Evolutionary conservation across 2,329 filamentous ascomycete genomes (phyloP).

Genomic region (Penicillium glabrum): DNA sequence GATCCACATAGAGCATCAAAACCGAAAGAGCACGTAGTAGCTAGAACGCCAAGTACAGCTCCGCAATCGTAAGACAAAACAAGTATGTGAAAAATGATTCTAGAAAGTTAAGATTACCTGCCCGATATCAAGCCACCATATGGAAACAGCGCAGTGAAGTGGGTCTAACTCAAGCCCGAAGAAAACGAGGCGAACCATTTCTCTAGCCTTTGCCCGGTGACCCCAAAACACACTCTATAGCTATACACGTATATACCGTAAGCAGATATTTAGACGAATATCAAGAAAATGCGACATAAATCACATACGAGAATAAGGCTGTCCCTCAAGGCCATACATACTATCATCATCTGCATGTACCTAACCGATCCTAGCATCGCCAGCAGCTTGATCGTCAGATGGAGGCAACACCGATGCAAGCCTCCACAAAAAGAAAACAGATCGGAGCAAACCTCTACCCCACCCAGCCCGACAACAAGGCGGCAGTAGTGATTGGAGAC

Average conservation of each 20-base stretch:
- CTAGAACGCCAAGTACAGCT: not conserved
- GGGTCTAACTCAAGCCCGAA: not conserved
- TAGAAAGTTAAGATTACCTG: not conserved
- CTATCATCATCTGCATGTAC: conserved; percentile 12
- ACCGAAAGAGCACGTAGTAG: not conserved
- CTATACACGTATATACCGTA: not conserved
- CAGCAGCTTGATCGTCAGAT: conserved; percentile 11
- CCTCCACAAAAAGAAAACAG: conserved; percentile 14
- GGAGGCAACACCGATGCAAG: not conserved
- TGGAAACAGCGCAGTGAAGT: not conserved
- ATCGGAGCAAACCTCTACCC: conserved; percentile 9
- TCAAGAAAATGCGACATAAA: not conserved
- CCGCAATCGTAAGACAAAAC: conserved; percentile 8
- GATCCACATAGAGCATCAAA: not conserved
- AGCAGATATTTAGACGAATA: not conserved
- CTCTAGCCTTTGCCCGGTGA: not conserved
- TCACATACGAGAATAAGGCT: not conserved
- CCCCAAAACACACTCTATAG: not conserved
- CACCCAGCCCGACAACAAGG: not conserved
- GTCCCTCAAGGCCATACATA: conserved; percentile 1
- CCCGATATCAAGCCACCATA: conserved; percentile 6
- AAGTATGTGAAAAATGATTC: not conserved
- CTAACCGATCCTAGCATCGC: conserved; percentile 9
- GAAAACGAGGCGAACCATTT: not conserved
- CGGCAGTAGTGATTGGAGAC: not conserved